Evolutionary conservation across 257 asterid species (phyloP).

Genomic region (Solanum pimpinellifolium): DNA sequence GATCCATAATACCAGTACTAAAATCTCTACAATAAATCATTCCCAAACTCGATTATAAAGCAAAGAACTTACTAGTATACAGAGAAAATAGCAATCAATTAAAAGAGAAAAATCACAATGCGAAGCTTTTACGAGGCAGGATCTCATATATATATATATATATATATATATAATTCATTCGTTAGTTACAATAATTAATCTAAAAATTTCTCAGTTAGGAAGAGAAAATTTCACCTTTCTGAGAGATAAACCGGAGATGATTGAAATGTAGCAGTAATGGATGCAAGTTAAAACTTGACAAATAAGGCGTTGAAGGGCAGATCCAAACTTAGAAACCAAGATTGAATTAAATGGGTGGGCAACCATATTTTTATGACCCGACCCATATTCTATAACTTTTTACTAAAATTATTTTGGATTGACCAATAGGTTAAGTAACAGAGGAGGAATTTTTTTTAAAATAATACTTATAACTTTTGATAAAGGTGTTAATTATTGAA

Average conservation of each 20-base stretch:
- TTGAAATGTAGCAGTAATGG: neutral
- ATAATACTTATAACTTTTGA: neutral
- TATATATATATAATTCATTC: neutral
- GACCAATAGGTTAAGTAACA: too few relatives aligned
- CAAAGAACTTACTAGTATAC: neutral
- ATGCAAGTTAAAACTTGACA: neutral
- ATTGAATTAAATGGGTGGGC: neutral
- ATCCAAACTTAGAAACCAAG: neutral
- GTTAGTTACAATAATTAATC: neutral
- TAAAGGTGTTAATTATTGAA: neutral
- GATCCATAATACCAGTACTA: neutral
- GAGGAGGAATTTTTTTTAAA: too few relatives aligned
- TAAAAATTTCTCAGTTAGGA: neutral
- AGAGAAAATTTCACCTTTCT: neutral
- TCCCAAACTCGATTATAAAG: neutral
- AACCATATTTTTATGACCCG: neutral
- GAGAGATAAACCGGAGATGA: neutral
- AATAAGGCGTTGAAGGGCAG: neutral
- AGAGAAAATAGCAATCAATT: neutral
- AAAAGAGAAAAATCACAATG: neutral
- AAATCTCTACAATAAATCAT: neutral
- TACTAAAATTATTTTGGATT: too few relatives aligned
- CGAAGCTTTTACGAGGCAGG: neutral
- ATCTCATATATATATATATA: too few relatives aligned
- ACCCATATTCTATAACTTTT: neutral